phyloP scores from a whole-genome alignment of 208 protist genomes.

The Leishmania tarentolae region DNA sequence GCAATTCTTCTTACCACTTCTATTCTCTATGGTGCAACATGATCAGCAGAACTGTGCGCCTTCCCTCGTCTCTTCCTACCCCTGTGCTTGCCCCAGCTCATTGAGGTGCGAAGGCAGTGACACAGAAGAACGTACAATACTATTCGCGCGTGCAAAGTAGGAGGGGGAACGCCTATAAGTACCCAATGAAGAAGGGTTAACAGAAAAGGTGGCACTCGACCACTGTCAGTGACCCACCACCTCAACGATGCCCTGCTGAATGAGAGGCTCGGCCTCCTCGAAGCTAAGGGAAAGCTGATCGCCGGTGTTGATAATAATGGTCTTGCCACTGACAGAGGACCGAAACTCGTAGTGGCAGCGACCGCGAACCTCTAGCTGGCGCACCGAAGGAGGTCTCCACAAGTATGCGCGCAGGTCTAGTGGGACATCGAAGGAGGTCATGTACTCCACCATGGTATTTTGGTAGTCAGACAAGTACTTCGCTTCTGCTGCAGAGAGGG shows the following conservation, averaged over 20 bases:
- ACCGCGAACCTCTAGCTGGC: slow-evolving; percentile 81
- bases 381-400: slow-evolving; percentile 76
- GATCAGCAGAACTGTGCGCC: background rate
- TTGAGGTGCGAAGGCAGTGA: background rate
- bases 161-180: background rate
- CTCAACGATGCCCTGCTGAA: slow-evolving; percentile 80
- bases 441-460: slow-evolving; percentile 86
- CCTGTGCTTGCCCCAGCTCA: background rate
- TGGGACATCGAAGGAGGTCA: slow-evolving; percentile 84
- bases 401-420: slow-evolving; percentile 80
- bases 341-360: slow-evolving; percentile 74
- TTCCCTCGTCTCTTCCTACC: background rate
- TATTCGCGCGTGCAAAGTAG: background rate
- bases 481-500: slow-evolving; percentile 57
- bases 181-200: background rate
- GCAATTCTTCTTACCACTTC: background rate
- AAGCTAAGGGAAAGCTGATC: slow-evolving; percentile 78
- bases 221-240: slow-evolving; percentile 41
- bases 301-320: slow-evolving; percentile 74
- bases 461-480: slow-evolving; percentile 80
- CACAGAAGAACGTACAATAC: background rate
- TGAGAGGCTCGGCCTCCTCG: slow-evolving; percentile 83
- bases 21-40: background rate
- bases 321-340: slow-evolving; percentile 65
- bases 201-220: background rate